Percentiles rank a stretch among this genome's conserved stretches.
Evolutionary conservation across 2,329 filamentous ascomycete genomes (phyloP).

Genomic region (Phialophora verrucosa): DNA sequence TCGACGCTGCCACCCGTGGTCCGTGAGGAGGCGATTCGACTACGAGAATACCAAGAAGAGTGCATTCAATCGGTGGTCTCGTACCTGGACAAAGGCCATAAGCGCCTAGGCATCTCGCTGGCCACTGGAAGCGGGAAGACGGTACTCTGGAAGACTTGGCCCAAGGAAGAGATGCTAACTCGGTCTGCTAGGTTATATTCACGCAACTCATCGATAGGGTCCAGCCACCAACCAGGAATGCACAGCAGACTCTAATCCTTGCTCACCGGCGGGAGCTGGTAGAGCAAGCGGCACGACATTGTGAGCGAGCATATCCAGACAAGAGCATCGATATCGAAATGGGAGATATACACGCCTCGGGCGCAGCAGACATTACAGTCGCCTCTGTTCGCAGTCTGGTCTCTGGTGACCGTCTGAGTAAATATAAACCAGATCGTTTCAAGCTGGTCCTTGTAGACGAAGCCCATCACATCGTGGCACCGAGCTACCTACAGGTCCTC

Average conservation of each 20-base stretch:
- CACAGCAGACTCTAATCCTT: constrained; percentile 83
- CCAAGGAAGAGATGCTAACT: constrained; percentile 7
- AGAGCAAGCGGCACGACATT: constrained; percentile 90
- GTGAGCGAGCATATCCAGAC: constrained; percentile 76
- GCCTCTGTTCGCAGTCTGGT: constrained; percentile 86
- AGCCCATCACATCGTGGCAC: constrained; percentile 92
- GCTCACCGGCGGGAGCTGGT: constrained; percentile 92
- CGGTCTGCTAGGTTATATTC: constrained; percentile 74
- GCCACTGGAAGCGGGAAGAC: constrained; percentile 92
- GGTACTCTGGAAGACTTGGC: constrained; percentile 52
- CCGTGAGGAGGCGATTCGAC: constrained; percentile 56
- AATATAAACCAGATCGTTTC: constrained; percentile 79
- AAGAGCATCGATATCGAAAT: constrained; percentile 90
- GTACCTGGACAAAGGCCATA: constrained; percentile 72
- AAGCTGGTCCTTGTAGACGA: constrained; percentile 95
- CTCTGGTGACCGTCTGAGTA: constrained; percentile 75
- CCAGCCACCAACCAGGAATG: constrained; percentile 58
- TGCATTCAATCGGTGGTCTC: constrained; percentile 81
- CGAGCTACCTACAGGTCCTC: constrained; percentile 75
- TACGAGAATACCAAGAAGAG: constrained; percentile 88
- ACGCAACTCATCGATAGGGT: constrained; percentile 89
- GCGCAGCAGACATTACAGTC: constrained; percentile 87
- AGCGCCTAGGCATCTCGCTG: constrained; percentile 80
- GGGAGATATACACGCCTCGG: constrained; percentile 76
- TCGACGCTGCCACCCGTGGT: constrained; percentile 23